Evolutionary conservation across 2,329 filamentous ascomycete genomes (phyloP).

Genomic region (Trichoderma simmonsii): DNA sequence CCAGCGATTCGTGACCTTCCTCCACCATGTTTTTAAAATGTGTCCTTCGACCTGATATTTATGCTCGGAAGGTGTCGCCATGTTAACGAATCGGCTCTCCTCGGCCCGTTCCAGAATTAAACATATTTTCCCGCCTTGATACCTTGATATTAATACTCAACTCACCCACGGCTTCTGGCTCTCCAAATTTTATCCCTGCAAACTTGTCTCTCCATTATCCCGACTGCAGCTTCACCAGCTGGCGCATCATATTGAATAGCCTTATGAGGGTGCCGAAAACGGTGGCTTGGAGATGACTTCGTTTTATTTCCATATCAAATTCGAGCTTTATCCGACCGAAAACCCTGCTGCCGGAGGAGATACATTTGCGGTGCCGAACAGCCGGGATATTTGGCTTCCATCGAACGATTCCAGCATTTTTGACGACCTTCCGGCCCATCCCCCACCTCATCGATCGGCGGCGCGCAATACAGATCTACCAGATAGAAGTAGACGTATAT

Average conservation of each 20-base stretch:
- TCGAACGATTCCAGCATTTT: slow-evolving; percentile 49
- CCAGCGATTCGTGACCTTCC: not conserved
- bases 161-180: not conserved
- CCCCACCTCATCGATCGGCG: slow-evolving; percentile 28
- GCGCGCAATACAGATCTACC: not conserved
- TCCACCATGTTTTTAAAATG: not conserved
- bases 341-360: slow-evolving; percentile 29
- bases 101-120: not conserved
- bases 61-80: not conserved
- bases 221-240: not conserved
- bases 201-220: not conserved
- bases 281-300: slow-evolving; percentile 47
- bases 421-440: slow-evolving; percentile 52
- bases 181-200: not conserved
- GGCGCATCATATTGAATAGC: not conserved
- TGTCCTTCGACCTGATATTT: not conserved
- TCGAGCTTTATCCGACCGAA: slow-evolving; percentile 58
- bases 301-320: slow-evolving; percentile 64
- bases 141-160: not conserved
- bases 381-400: slow-evolving; percentile 49
- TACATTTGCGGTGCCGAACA: slow-evolving; percentile 17
- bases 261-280: not conserved
- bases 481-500: slow-evolving; percentile 19
- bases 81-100: not conserved
- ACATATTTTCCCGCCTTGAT: slow-evolving; percentile 7